Evolutionary conservation across 2,329 filamentous ascomycete species (phyloP), one percentile per base, ranked within the genome.

Genomic region (Phialemoniopsis sp.): DNA sequence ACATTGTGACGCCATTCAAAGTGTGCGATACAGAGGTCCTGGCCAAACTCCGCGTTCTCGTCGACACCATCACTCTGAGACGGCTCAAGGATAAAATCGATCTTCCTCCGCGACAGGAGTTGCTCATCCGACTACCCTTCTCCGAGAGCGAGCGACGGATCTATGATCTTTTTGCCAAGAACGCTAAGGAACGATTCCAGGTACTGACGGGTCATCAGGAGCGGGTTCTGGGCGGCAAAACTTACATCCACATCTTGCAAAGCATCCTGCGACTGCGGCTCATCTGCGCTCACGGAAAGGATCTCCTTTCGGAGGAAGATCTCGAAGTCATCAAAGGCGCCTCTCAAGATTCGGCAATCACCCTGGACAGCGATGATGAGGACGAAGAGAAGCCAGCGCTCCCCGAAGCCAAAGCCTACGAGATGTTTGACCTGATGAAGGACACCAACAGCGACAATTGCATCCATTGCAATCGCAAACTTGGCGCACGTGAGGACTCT

Each of bases 231-330:
- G 86, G 85, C 31, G 91, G 90, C 32, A 88, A 85, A 49, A 85
- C 87, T n/a, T 96, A 95, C 55, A 90, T 93, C 34, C 88, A 95
- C 51, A 93, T 98, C 34, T 66, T 98, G 44, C 90, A 93, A 48
- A 87, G 89, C 5, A 95, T 98, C 54, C 76, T 94, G 48, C 85
- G 91, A 21, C 77, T 98, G 14, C 87, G 93, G 9, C 74, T 95
- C 31, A 85, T 97, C 37, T 96, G 90, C 56, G 93, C 90, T 2
- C 91, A 96, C 57, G 93, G 93, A n/a, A 86, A 85, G 47, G 91
- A 97, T 44, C 76, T 98, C 53, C 73, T 98, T 3, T 87, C 82
- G 41, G 81, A 90, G 29, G 85, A 91, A 15, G 91, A 97, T 52
- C 68, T 95, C 34, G 81, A 85, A 48, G 72, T 85, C 4, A 79